Percentiles rank a stretch among this genome's conserved stretches.
phyloP scores from a whole-genome alignment of 345 rosid species.

The Orychophragmus violaceus region DNA sequence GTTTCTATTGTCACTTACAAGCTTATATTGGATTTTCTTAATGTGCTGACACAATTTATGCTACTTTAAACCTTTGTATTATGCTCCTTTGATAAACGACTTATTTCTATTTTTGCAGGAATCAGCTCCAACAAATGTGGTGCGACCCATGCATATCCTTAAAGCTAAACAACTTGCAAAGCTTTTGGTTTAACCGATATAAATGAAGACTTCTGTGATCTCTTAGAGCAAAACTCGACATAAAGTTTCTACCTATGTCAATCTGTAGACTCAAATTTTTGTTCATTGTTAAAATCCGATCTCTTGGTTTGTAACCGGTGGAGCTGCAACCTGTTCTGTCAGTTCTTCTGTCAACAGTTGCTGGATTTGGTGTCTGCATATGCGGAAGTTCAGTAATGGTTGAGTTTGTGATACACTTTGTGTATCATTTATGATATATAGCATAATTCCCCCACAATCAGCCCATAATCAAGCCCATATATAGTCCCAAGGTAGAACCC shows the following conservation, averaged over 20 bases:
- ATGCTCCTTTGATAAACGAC: neutral
- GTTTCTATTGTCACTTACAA: neutral
- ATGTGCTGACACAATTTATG: neutral
- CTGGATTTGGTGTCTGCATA: constrained; percentile 82
- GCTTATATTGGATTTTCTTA: neutral
- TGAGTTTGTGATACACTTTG: too few relatives aligned
- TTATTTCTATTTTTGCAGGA: constrained; percentile 45
- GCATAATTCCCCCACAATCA: too few relatives aligned
- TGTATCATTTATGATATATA: too few relatives aligned
- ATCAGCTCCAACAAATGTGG: constrained; percentile 56
- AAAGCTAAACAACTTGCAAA: neutral
- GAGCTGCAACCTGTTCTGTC: constrained; percentile 65
- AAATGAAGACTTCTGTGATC: too few relatives aligned
- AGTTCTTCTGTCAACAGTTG: constrained; percentile 67
- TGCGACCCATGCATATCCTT: neutral
- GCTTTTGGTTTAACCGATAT: neutral
- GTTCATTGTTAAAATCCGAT: neutral
- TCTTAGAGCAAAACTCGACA: neutral
- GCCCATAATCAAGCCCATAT: too few relatives aligned
- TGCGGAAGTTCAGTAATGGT: constrained; percentile 68
- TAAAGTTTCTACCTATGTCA: neutral
- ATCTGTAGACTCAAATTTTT: neutral
- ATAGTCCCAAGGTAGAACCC: too few relatives aligned
- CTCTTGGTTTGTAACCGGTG: constrained; percentile 36
- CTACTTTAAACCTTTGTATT: neutral